Percentiles rank a stretch among this genome's conserved stretches.
These are phyloP conservation scores for Pogostemon cablin DNA, from an alignment of 257 asterid genomes.

Conservation along the genomic window DNA sequence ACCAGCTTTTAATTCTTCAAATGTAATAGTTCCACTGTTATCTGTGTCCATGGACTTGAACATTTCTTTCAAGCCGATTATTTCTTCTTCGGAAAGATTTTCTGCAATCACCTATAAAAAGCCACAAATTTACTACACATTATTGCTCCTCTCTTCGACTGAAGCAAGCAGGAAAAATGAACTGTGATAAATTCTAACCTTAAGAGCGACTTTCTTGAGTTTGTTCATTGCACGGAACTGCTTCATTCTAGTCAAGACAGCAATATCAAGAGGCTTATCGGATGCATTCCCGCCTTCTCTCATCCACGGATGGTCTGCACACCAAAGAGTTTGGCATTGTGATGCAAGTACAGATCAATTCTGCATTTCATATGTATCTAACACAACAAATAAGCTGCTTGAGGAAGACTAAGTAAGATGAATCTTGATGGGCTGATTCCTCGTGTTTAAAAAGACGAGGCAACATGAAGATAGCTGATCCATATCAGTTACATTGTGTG, in stretches of 20 bases:
- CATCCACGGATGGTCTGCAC: constrained; percentile 94
- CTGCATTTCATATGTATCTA: no score
- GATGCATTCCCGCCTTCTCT: constrained; percentile 97
- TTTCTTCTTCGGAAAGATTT: constrained; percentile 95
- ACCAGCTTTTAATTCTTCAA: constrained; percentile 91
- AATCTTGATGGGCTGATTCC: background rate
- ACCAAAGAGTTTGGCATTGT: constrained; percentile 9
- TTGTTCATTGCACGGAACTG: constrained; percentile 98
- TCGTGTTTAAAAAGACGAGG: background rate
- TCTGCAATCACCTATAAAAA: constrained; percentile 79
- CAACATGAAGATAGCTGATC: background rate
- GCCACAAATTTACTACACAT: constrained; percentile 11
- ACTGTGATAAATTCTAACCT: constrained; percentile 44
- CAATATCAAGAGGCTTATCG: constrained; percentile 86
- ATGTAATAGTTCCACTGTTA: constrained; percentile 88
- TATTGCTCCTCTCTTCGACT: constrained; percentile 7
- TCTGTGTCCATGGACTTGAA: constrained; percentile 95
- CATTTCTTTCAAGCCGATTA: constrained; percentile 94
- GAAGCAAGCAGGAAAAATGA: constrained; percentile 4
- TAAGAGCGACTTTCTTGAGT: constrained; percentile 94
- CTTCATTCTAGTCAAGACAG: constrained; percentile 88
- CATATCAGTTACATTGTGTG: background rate
- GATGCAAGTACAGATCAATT: background rate
- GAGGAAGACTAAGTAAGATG: background rate
- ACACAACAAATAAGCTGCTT: background rate